These are phyloP conservation scores for Magnusiomyces suaveolens DNA, from an alignment of 1,139 yeast species.

Conservation along the genomic window DNA sequence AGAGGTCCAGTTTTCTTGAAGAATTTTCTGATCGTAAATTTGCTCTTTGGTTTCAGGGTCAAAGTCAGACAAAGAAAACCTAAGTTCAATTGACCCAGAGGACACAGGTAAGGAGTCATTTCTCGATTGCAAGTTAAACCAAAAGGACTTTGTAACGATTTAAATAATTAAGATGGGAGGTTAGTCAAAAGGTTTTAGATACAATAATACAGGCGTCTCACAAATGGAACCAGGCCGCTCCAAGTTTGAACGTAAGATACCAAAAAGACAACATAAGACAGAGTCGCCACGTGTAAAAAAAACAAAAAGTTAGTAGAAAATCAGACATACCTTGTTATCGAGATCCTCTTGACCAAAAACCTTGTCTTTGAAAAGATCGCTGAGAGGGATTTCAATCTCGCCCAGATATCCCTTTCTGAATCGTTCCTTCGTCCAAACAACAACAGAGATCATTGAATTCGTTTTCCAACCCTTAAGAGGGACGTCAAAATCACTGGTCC, in stretches of 20 bases:
- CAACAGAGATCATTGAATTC: conserved; percentile 27
- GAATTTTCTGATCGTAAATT: not conserved
- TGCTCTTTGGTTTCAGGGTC: not conserved
- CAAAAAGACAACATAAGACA: not conserved
- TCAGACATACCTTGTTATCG: conserved; percentile 16
- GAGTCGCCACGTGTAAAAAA: not conserved
- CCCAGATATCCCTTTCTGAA: conserved; percentile 42
- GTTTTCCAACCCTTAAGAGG: conserved; percentile 22
- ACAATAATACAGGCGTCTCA: too few species aligned
- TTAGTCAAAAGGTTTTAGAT: not conserved
- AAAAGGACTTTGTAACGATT: conserved; percentile 1
- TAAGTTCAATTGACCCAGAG: not conserved
- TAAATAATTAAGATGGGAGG: not conserved
- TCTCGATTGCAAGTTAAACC: not conserved
- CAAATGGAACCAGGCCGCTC: too few species aligned
- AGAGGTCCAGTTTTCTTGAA: not conserved
- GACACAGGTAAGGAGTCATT: not conserved
- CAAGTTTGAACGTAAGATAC: too few species aligned
- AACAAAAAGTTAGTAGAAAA: not conserved
- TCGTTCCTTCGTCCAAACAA: conserved; percentile 33
- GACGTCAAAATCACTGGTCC: conserved; percentile 31
- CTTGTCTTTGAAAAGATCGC: conserved; percentile 24
- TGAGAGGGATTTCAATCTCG: conserved; percentile 41
- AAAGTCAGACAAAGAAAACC: not conserved
- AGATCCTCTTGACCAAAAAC: conserved; percentile 18